phyloP scores from a whole-genome alignment of 2,329 filamentous ascomycete genomes.

The Beauveria sp. region DNA sequence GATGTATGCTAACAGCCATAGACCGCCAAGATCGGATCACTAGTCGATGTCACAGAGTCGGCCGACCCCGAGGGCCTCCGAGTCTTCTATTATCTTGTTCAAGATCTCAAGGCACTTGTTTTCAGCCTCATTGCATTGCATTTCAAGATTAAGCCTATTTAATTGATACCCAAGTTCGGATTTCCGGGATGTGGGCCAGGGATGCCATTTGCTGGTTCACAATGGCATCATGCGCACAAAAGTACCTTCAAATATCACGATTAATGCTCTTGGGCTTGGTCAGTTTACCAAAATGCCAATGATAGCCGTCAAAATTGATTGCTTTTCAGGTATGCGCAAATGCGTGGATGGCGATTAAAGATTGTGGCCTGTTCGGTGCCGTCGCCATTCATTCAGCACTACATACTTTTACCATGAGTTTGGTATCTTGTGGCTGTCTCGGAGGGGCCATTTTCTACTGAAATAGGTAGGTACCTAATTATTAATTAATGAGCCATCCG shows the following conservation, averaged over 20 bases:
- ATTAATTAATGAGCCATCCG: no score
- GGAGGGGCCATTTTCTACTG: no score
- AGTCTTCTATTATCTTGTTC: constrained; percentile 97
- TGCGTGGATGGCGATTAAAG: neutral
- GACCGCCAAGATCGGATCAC: constrained; percentile 96
- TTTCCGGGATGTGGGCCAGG: neutral
- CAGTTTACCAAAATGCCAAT: neutral
- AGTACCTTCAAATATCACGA: neutral
- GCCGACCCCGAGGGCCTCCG: constrained; percentile 91
- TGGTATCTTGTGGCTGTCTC: no score
- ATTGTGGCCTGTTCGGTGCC: neutral
- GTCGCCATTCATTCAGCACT: no score
- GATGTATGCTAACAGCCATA: constrained; percentile 29
- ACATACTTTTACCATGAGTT: no score
- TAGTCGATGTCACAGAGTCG: constrained; percentile 94
- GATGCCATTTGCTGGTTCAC: neutral
- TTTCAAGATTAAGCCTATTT: constrained; percentile 89
- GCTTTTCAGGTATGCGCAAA: neutral
- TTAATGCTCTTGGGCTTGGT: neutral
- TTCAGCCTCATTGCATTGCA: constrained; percentile 95
- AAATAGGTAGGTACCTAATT: no score
- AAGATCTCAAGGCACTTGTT: constrained; percentile 92
- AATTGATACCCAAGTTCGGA: constrained; percentile 15
- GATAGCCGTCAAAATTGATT: neutral
- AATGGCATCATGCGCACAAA: neutral